Conservation (phyloP, 2,329 filamentous ascomycete genomes). For the Calonectria crousiana region DNA sequence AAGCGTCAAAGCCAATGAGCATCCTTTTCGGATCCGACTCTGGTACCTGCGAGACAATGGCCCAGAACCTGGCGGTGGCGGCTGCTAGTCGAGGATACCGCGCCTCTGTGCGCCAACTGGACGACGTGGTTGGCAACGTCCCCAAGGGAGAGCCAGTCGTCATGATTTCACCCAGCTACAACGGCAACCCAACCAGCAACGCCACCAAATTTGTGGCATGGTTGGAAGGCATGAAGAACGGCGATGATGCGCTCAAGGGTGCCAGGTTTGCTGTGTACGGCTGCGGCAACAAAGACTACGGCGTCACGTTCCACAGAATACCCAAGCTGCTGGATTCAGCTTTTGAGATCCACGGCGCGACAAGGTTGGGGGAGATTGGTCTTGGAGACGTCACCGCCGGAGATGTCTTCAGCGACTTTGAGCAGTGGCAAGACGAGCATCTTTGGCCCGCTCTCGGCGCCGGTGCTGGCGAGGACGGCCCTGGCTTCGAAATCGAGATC, state of each 20-base stretch:
- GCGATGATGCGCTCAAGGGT: constrained; percentile 58
- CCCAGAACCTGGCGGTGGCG: constrained; percentile 68
- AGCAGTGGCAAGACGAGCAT: constrained; percentile 70
- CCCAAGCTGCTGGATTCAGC: constrained; percentile 68
- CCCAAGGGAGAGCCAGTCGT: constrained; percentile 69
- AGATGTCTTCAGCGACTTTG: constrained; percentile 72
- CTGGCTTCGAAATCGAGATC: constrained; percentile 57
- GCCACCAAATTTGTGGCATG: constrained; percentile 74
- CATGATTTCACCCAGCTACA: constrained; percentile 76
- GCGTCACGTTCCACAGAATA: constrained; percentile 71
- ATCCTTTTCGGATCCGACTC: constrained; percentile 74
- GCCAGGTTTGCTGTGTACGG: constrained; percentile 76
- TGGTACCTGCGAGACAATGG: constrained; percentile 76
- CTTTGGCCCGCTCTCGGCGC: constrained; percentile 59
- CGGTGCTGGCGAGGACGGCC: constrained; percentile 47
- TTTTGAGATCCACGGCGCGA: constrained; percentile 49
- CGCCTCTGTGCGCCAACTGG: constrained; percentile 64
- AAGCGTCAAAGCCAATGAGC: background rate
- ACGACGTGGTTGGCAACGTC: constrained; percentile 67
- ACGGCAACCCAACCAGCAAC: constrained; percentile 78
- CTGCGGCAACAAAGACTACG: constrained; percentile 70
- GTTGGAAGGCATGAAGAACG: constrained; percentile 64
- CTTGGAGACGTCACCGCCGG: constrained; percentile 67
- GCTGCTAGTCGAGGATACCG: constrained; percentile 67
- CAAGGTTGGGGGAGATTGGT: constrained; percentile 55